A percentile compares a stretch with the other conserved stretches of the same genome.
These are phyloP conservation scores for Pythium aphanidermatum DNA, from an alignment of 352 stramenopile species.

Conservation along the genomic window DNA sequence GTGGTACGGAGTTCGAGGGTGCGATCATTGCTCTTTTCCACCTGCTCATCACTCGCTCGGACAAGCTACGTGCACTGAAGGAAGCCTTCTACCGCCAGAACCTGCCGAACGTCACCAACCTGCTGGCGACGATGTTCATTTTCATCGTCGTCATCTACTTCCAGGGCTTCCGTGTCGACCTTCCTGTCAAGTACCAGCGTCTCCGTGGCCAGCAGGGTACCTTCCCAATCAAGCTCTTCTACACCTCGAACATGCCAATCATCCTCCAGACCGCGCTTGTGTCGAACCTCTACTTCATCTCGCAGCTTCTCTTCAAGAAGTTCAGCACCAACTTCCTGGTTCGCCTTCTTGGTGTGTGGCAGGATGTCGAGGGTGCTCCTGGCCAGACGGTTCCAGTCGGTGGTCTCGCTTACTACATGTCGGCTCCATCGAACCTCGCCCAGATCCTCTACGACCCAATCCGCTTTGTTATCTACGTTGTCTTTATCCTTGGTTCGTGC, in stretches of 20 bases:
- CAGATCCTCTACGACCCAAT: conserved; percentile 99
- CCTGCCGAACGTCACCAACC: conserved; percentile 98
- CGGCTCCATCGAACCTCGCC: conserved; percentile 90
- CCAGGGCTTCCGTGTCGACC: conserved; percentile 94
- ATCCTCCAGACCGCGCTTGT: conserved; percentile 98
- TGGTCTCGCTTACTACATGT: conserved; percentile 98
- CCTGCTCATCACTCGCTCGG: conserved; percentile 95
- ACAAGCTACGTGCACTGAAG: conserved; percentile 97
- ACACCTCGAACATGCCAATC: conserved; percentile 99
- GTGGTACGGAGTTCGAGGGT: conserved; percentile 98
- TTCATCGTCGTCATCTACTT: conserved; percentile 99
- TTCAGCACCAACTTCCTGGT: conserved; percentile 98
- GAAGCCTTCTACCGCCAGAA: conserved; percentile 99
- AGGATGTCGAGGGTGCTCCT: conserved; percentile 92
- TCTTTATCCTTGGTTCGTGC: conserved; percentile 98
- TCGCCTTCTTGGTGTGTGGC: conserved; percentile 96
- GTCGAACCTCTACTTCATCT: conserved; percentile 99
- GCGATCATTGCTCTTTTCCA: conserved; percentile 99
- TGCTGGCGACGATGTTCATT: conserved; percentile 98
- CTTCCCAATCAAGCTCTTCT: conserved; percentile 99
- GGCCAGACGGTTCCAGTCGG: conserved; percentile 96
- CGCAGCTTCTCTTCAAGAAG: conserved; percentile 98
- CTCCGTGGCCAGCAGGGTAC: conserved; percentile 98
- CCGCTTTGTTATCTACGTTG: conserved; percentile 98
- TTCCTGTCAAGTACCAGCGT: conserved; percentile 98